Evolutionary conservation across 2,329 filamentous ascomycete genomes (phyloP), one percentile per base, ranked within the genome.

Genomic region (Passalora sequoiae): DNA sequence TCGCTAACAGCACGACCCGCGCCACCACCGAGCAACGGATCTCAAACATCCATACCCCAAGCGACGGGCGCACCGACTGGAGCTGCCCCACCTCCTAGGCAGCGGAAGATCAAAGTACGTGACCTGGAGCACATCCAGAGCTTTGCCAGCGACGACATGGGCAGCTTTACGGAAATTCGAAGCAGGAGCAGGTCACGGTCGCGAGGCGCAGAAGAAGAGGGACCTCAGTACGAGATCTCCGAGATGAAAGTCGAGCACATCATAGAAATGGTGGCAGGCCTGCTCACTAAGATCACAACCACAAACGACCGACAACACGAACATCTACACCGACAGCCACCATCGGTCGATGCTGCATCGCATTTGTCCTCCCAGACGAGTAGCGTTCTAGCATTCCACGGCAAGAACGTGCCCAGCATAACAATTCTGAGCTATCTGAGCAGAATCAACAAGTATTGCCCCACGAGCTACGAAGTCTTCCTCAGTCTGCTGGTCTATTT

Each of bases 381-480:
- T 54, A 86, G 73, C 42, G 91, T 98, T 3, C 76, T 98, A 28
- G 91, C 92, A 9, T 98, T 98, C 58, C 92, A 98, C 61, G 92
- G 92, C 54, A 97, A 96, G 69, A 98, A 98, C 54, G 86, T 97
- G 8, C 92, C 92, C 1, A 92, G 86, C 61, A 98, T 98, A 59
- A 95, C 89, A 15, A 97, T 98, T 49, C 73, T 94, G 48, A 97
- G 89, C 74, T 98, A 98, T 60, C 72, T 98, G 40, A 91, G 84
- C 58, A 83, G 92, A 47, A 97, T 98, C 63, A 91, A 98, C 70
- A 96, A 96, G 70, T 98, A 98, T 69, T 98, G 92, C 60, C 92
- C 92, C 0, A 97, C 92, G 4, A 97, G 92, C 1, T 98, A 95
- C 63, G 92, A 98, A 67, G 92, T 98, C 0, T 98, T 98, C 62